A percentile compares a stretch with the other conserved stretches of the same genome.
Conservation (phyloP, 2,329 filamentous ascomycete species). For the Venturia aucupariae region DNA sequence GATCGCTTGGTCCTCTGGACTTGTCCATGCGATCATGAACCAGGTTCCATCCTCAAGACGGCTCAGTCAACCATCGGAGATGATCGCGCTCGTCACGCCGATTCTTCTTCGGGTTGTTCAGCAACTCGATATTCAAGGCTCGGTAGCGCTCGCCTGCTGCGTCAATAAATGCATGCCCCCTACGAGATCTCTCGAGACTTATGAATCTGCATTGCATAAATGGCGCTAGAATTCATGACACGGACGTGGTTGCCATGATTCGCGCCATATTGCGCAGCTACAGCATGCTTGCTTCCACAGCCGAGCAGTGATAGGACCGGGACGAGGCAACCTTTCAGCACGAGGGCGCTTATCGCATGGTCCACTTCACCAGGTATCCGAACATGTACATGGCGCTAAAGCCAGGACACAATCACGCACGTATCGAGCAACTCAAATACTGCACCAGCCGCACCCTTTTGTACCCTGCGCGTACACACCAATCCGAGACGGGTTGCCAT, state of each 20-base stretch:
- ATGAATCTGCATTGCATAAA: neutral
- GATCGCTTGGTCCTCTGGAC: neutral
- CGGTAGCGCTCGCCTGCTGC: neutral
- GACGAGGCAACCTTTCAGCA: neutral
- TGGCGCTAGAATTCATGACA: neutral
- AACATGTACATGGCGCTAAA: neutral
- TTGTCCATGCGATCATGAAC: neutral
- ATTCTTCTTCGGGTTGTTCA: neutral
- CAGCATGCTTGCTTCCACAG: neutral
- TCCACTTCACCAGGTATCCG: neutral
- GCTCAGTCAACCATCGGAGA: neutral
- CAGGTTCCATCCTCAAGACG: neutral
- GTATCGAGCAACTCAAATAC: too few species aligned
- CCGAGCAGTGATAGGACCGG: neutral
- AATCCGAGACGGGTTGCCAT: too few species aligned
- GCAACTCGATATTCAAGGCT: neutral
- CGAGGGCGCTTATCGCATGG: neutral
- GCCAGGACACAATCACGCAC: neutral
- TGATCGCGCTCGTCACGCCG: neutral
- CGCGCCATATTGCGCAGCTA: neutral
- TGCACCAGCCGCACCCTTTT: neutral
- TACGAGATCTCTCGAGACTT: neutral
- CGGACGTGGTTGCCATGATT: neutral
- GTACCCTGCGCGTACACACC: neutral
- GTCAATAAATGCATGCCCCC: neutral